These are phyloP conservation scores for Boletus sp. DNA, from an alignment of 1,284 basidiomycete species.

Conservation along the genomic window DNA sequence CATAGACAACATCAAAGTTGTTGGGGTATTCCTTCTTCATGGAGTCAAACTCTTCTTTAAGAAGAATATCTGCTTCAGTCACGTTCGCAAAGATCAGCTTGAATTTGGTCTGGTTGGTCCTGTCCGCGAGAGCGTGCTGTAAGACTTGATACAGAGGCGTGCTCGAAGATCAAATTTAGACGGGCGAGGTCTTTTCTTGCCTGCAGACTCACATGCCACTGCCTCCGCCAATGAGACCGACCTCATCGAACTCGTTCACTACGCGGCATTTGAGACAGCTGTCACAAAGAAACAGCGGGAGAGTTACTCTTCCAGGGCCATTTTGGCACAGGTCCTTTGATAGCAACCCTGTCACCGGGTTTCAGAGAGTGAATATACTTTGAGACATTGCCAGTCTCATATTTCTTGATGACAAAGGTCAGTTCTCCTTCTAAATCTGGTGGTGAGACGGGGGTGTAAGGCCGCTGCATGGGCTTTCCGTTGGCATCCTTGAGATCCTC, in stretches of 20 bases:
- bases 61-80: conserved; percentile 88
- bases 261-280: conserved; percentile 5
- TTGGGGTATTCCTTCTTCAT: conserved; percentile 73
- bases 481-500: conserved; percentile 73
- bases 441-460: conserved; percentile 84
- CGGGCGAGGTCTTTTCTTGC: conserved; percentile 12
- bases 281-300: not conserved
- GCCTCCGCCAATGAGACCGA: conserved; percentile 90
- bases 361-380: conserved; percentile 73
- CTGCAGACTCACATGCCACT: conserved; percentile 73
- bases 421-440: conserved; percentile 77
- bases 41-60: conserved; percentile 80
- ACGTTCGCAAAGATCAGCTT: conserved; percentile 92
- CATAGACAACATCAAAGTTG: conserved; percentile 83
- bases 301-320: conserved; percentile 74
- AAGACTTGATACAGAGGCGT: conserved; percentile 81
- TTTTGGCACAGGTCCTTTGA: conserved; percentile 93
- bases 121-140: conserved; percentile 71
- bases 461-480: conserved; percentile 88
- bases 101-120: conserved; percentile 91
- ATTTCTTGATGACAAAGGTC: conserved; percentile 86
- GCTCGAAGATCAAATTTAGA: conserved; percentile 41
- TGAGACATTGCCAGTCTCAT: conserved; percentile 79
- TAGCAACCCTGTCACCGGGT: conserved; percentile 80
- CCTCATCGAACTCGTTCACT: conserved; percentile 86